Evolutionary conservation across 2,329 filamentous ascomycete genomes (phyloP), one percentile per base, ranked within the genome.

Genomic region (Venturiaceae sp.): DNA sequence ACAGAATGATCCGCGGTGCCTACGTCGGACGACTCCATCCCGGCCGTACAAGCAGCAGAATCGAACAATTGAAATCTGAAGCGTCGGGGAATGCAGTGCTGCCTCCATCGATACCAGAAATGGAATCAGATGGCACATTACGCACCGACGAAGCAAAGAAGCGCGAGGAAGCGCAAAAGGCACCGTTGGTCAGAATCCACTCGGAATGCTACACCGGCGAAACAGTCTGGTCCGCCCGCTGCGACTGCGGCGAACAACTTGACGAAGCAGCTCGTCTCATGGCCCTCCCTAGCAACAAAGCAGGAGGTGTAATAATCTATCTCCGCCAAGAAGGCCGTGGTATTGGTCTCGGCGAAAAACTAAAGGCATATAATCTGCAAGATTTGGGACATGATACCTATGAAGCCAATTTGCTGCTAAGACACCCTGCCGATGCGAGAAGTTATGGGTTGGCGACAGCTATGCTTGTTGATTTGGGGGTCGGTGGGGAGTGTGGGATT

Each of bases 201-300:
- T 95, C 90, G 3, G 94, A 99, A 73, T 99, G 94, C 75, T 99
- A 99, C 73, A 99, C 94, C 0, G 94, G 94, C 60, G 94, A 99
- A 77, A 99, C 94, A 0, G 94, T 95, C 1, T 97, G 94, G 94
- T 96, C 92, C 7, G 92, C 94, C 36, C 85, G 94, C 30, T 99
- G 94, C 75, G 94, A 99, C 74, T 99, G 94, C 71, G 94, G 94
- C 59, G 94, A 99, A 74, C 94, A 99, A 71, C 81, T 99, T 2
- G 94, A 99, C 71, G 94, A 99, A 75, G 94, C 94, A 1, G 94
- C 92, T 1, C 83, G 94, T 28, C 77, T 99, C 1, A 99, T 99
- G 94, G 87, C 88, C 16, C 76, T 91, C 30, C 85, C 78, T 0
- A 53, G 78, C 65, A 69, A 77, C 57, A 81, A 77, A 2, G 75